Evolutionary conservation across 306 rosid genomes (phyloP), one percentile per base, ranked within the genome.

Genomic region (Malus sylvestris): DNA sequence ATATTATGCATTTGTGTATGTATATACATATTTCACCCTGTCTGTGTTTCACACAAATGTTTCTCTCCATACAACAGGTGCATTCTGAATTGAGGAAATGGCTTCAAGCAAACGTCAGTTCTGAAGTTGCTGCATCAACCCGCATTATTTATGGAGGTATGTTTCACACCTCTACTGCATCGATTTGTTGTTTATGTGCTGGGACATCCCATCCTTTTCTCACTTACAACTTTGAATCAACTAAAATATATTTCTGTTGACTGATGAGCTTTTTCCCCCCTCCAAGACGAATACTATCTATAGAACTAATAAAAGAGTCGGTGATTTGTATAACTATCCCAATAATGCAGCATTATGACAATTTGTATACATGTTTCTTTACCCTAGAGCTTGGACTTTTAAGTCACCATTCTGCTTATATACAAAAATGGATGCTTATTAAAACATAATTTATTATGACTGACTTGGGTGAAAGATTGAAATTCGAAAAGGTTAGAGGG

Each of bases 131-230:
- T 27, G 85, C 83, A 32, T 38, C 74, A 40, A 81, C 81, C 67
- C 67, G 88, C 59, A 85, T 85, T 64, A 85, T 85, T 16, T 85
- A 85, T 25, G 88, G 88, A 79, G 88, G 88, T 85, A 52, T 64
- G 15, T 18, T 77, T 8, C 53, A 2, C 46, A 6, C 25, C 46
- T 23, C 6, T 20, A 16, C 46, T 40, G 0, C 57, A 16, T 18
- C 14, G 4, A 19, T 20, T 16, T 16, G 14, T 45, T 69, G 52
- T 74, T 32, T 64, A 23, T 55, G 23, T 75, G 32, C 45, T 70
- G 33, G 10, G 67, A 2, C 8, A 15, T 57, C 64, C 35, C 8
- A 10, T 22, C 52, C 11, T 59, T 70, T 4, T 49, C 16, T 40
- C 61, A n/a, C 19, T 66, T 35, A 8, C 6, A 72, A 33, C 10